Conservation (phyloP, 108 stramenopile genomes). For the Phaeodactylum tricornutum region DNA sequence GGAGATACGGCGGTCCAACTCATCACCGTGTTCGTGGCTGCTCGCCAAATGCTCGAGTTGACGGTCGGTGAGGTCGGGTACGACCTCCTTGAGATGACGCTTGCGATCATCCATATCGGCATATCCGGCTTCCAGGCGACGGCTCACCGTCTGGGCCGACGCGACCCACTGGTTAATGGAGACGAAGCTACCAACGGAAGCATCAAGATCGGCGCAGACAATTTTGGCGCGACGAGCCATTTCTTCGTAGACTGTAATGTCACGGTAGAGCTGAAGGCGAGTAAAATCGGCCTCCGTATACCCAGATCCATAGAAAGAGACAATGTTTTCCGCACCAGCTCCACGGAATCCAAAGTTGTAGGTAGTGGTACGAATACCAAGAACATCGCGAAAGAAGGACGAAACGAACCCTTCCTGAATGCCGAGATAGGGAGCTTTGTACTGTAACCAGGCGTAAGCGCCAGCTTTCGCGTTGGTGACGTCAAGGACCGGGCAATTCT, state of each 20-base stretch:
- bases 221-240: conserved; percentile 21
- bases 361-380: conserved; percentile 16
- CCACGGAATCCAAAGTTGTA: conserved; percentile 24
- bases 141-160: not conserved
- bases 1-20: not conserved
- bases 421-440: conserved; percentile 13
- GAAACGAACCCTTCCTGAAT: conserved; percentile 4
- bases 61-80: conserved; percentile 6
- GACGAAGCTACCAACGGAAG: conserved; percentile 7
- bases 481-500: conserved; percentile 12
- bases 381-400: conserved; percentile 16
- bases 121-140: not conserved
- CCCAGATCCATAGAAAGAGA: conserved; percentile 16
- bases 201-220: conserved; percentile 14
- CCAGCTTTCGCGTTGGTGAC: conserved; percentile 12
- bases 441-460: conserved; percentile 18
- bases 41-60: conserved; percentile 1
- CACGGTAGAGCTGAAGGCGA: conserved; percentile 22
- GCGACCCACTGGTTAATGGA: conserved; percentile 11
- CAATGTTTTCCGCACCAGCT: conserved; percentile 18
- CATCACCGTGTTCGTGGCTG: not conserved
- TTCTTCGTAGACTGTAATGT: conserved; percentile 20
- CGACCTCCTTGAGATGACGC: conserved; percentile 6
- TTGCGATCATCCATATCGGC: conserved; percentile 2
- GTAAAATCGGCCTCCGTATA: conserved; percentile 11